phyloP scores from a whole-genome alignment of 2,329 filamentous ascomycete species.

The Rutstroemia sp. region DNA sequence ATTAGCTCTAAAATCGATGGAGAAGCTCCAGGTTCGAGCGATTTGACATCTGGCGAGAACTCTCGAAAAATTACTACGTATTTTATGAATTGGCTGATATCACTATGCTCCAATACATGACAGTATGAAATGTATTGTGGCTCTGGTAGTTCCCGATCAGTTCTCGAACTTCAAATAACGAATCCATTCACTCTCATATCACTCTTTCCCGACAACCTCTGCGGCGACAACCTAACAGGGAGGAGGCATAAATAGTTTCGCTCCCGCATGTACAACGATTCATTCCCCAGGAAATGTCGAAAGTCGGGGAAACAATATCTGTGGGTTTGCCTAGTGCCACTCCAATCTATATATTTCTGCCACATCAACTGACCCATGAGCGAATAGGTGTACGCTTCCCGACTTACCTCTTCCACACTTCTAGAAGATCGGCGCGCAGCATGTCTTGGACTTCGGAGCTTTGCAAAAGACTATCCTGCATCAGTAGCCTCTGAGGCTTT shows the following conservation, averaged over 20 bases:
- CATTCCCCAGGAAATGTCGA: slow-evolving; percentile 8
- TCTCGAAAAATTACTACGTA: no score
- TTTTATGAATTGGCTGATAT: no score
- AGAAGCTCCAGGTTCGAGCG: no score
- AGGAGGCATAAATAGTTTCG: background rate
- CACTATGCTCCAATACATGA: no score
- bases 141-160: no score
- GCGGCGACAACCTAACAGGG: background rate
- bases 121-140: no score
- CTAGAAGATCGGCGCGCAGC: slow-evolving; percentile 91
- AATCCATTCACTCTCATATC: no score
- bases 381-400: slow-evolving; percentile 43
- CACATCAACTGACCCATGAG: background rate
- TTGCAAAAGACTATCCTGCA: slow-evolving; percentile 92
- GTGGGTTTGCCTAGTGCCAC: background rate
- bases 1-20: no score
- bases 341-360: slow-evolving; percentile 15
- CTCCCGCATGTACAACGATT: slow-evolving; percentile 4
- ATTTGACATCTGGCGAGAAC: no score
- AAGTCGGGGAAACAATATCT: slow-evolving; percentile 11
- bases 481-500: slow-evolving; percentile 93
- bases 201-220: no score
- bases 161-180: no score
- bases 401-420: slow-evolving; percentile 80
- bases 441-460: slow-evolving; percentile 87